A percentile compares a stretch with the other conserved stretches of the same genome.
Evolutionary conservation across 208 protist species (phyloP).

Genomic region (Leishmania gerbilli): DNA sequence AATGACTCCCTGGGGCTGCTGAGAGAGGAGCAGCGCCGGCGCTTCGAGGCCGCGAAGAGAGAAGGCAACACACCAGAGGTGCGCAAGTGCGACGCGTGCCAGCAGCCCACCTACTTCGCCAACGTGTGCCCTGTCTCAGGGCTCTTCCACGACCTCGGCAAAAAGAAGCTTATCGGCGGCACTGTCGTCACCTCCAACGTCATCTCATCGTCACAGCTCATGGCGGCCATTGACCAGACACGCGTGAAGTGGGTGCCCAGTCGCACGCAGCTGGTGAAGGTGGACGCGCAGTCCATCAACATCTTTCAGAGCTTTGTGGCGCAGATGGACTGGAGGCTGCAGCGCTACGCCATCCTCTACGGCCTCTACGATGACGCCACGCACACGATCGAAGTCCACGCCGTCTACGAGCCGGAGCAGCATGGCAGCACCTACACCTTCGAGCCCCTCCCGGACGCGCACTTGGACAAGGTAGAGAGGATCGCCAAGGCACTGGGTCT

Average conservation of each 20-base stretch:
- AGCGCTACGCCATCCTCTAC: slow-evolving; percentile 89
- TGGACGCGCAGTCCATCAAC: slow-evolving; percentile 72
- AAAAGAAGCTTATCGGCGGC: slow-evolving; percentile 69
- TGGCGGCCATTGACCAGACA: slow-evolving; percentile 76
- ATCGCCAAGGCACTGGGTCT: slow-evolving; percentile 74
- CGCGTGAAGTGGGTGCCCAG: slow-evolving; percentile 79
- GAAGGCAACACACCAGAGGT: slow-evolving; percentile 43
- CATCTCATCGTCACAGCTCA: slow-evolving; percentile 56
- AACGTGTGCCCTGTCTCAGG: slow-evolving; percentile 76
- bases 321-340: slow-evolving; percentile 72
- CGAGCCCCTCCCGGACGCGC: slow-evolving; percentile 40
- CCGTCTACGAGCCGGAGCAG: slow-evolving; percentile 89
- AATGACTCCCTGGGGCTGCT: slow-evolving; percentile 19
- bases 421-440: slow-evolving; percentile 62
- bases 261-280: slow-evolving; percentile 71
- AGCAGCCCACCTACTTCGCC: slow-evolving; percentile 48
- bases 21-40: slow-evolving; percentile 34
- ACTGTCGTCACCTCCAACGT: slow-evolving; percentile 53
- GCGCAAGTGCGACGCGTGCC: slow-evolving; percentile 58
- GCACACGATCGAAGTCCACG: slow-evolving; percentile 71
- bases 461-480: slow-evolving; percentile 46
- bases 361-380: slow-evolving; percentile 54
- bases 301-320: slow-evolving; percentile 87
- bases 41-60: slow-evolving; percentile 30
- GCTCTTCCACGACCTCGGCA: slow-evolving; percentile 67